These are phyloP conservation scores for Chaetomium sp. DNA, from an alignment of 2,329 filamentous ascomycete species.

Conservation along the genomic window DNA sequence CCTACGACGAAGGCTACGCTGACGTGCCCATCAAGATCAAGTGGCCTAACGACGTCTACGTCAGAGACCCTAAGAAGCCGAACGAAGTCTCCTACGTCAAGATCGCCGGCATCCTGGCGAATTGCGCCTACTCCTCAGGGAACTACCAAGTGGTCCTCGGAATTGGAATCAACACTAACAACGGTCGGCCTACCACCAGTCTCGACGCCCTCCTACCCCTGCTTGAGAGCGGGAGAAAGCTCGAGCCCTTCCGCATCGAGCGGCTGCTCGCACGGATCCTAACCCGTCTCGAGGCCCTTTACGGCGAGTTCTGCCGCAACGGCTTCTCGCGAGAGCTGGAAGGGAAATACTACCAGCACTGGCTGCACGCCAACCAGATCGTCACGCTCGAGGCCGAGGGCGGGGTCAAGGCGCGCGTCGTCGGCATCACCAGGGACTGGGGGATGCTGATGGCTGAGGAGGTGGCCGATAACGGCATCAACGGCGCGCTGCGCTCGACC, in stretches of 20 bases:
- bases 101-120: constrained; percentile 89
- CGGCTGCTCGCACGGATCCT: constrained; percentile 80
- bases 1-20: constrained; percentile 74
- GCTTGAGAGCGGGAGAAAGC: constrained; percentile 40
- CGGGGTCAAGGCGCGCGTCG: constrained; percentile 72
- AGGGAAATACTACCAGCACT: constrained; percentile 74
- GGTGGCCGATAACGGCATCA: constrained; percentile 65
- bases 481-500: constrained; percentile 55
- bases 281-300: constrained; percentile 74
- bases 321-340: constrained; percentile 79
- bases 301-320: constrained; percentile 69
- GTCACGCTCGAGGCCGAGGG: constrained; percentile 79
- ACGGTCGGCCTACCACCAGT: constrained; percentile 82
- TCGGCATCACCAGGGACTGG: constrained; percentile 91
- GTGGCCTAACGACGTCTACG: constrained; percentile 97
- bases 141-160: constrained; percentile 86
- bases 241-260: constrained; percentile 68
- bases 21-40: constrained; percentile 82
- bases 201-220: constrained; percentile 70
- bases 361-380: constrained; percentile 78
- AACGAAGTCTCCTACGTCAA: constrained; percentile 68
- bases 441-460: constrained; percentile 85
- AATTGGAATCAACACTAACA: constrained; percentile 83
- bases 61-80: constrained; percentile 62
- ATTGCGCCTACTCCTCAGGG: constrained; percentile 75